Base-by-base conservation (phyloP, 441 rosid genomes). In the Corymbia calophylla region DNA sequence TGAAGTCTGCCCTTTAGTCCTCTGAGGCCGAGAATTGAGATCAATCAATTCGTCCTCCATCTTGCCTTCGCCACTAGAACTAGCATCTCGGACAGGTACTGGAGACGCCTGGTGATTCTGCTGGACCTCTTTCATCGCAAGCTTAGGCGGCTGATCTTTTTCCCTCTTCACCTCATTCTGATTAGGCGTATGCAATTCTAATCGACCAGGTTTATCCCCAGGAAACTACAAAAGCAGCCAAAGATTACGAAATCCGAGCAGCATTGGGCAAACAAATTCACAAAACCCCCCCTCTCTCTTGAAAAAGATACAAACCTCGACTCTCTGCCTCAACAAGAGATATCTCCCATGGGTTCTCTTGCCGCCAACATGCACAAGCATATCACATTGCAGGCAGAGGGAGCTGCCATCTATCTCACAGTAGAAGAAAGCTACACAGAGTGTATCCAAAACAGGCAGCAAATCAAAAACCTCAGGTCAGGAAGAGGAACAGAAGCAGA, bases 371-470 rank as follows among this genome's bases (percentile, higher is more conserved):
- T 95, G 97, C 31, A 96, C 98, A 44, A 93, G 88, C 97, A 94
- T 94, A 89, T 96, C 98, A 25, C 98, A 95, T 94, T 96, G 97
- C 93, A 95, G 91, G 92, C 98, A 95, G 70, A 95, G 97, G 84
- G 98, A 96, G 93, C 92, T 95, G 58, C 97, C 98, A 89, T 96
- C 97, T 92, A 95, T 92, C 93, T 95, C 97, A 88, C 98, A 95
- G 91, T 95, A 96, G 95, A 96, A 95, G 97, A 96, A 96, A 86
- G 97, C 98, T 96, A 87, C 93, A 92, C 48, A 77, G 89, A 91
- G 25, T 77, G 90, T 85, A 90, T 89, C 93, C 91, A 89, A 89
- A 39, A 32, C 90, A 84, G 66, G 35, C 89, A 62, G 88, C 62
- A 92, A 89, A 89, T 81, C 89, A 87, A 90, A 91, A 92, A 87